A percentile compares a stretch with the other conserved stretches of the same genome.
phyloP scores from a whole-genome alignment of 108 stramenopile genomes.

The Skeletonema potamos region DNA sequence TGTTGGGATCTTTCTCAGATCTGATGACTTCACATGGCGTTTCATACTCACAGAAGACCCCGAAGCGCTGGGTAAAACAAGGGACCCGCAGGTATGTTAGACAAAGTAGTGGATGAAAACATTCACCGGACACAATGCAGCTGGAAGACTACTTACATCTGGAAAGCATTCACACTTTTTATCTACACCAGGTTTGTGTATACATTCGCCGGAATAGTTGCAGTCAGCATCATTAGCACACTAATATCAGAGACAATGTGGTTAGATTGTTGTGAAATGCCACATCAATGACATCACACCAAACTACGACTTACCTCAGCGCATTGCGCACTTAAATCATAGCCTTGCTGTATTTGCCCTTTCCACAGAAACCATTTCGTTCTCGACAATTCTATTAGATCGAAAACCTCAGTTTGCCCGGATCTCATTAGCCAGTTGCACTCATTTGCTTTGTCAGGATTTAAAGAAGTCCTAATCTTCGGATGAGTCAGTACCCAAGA shows the following conservation, averaged over 20 bases:
- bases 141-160: not conserved
- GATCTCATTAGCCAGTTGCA: slow-evolving; percentile 1
- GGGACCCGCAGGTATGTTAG: not conserved
- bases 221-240: slow-evolving; percentile 8
- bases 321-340: not conserved
- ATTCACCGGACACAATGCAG: not conserved
- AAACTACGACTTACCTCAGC: not conserved
- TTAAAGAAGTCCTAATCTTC: not conserved
- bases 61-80: not conserved
- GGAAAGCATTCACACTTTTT: not conserved
- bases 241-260: not conserved
- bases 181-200: not conserved
- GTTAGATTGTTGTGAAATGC: not conserved
- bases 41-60: slow-evolving; percentile 6
- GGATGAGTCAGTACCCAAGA: not conserved
- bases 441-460: not conserved
- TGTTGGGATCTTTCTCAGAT: slow-evolving; percentile 26
- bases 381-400: not conserved
- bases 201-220: slow-evolving; percentile 30
- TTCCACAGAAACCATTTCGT: not conserved
- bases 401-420: not conserved
- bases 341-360: not conserved
- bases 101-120: not conserved
- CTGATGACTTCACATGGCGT: slow-evolving; percentile 15
- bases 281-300: not conserved